Base-by-base conservation (phyloP, 192 early-diverging fungal genomes). In the Cetraspora pellucida region DNA sequence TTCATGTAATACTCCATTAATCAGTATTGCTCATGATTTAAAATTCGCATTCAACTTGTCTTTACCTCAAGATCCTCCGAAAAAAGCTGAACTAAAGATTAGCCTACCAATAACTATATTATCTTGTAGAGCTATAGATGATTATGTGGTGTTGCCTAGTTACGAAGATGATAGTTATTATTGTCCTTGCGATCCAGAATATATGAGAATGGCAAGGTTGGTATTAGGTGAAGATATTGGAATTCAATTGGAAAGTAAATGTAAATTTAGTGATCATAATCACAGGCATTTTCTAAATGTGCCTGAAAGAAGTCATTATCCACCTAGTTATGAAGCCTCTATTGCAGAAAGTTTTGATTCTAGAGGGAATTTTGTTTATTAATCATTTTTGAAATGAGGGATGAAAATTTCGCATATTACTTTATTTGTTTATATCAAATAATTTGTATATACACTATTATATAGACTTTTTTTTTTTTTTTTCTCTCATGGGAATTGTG, bases 151-250 rank as follows among this genome's bases (percentile, higher is more conserved):
- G 8, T 72, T 72, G 55, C 69, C 69, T 17, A 72, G 43, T 50
- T 72, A 72, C 19, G 69, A 72, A 45, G 69, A 69, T 27, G 45
- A 72, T 50, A 45, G 27, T 72, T 72, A n/a, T 72, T 55, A 55
- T 55, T 72, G 69, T 55, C 69, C 69, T 55, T 72, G 69, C 55
- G 27, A 72, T 55, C 69, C 69, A 17, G 69, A 52, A 55, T 72
- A 72, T 72, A 23, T 44, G 30, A 50, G 69, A n/a, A 50, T 37
- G 52, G 69, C 69, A 55, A 72, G 19, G 55, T 37, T 72, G 13
- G 30, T 55, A n/a, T 55, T 72, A 28, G 67, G 67, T 11, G 67
- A 65, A 31, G 31, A 43, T n/a, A 31, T 19, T 9, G 30, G 63
- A 19, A 19, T n/a, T 37, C 0, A 8, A 8, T 60, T 27, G 8